phyloP scores from a whole-genome alignment of 2,329 filamentous ascomycete genomes.

The Coniochaeta sp. region DNA sequence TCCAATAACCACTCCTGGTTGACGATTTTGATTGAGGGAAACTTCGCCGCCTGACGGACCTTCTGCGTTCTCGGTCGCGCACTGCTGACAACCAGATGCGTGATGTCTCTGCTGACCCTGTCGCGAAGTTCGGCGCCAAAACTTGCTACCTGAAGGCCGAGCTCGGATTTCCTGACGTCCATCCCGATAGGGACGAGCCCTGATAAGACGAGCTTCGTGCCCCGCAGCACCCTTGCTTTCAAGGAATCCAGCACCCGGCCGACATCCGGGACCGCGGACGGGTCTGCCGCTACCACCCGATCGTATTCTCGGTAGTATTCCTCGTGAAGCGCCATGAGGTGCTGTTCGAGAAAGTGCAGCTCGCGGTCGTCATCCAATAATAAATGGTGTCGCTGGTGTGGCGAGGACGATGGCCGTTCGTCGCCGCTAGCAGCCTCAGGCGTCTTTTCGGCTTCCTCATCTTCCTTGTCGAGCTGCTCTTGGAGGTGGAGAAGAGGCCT shows the following conservation, averaged over 20 bases:
- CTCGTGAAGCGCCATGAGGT: constrained; percentile 67
- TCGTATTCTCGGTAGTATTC: constrained; percentile 83
- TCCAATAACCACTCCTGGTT: constrained; percentile 84
- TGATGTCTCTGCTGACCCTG: constrained; percentile 54
- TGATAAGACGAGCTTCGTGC: constrained; percentile 76
- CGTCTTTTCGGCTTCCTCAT: constrained; percentile 51
- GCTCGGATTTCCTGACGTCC: constrained; percentile 73
- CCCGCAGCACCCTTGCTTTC: constrained; percentile 68
- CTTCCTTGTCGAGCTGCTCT: constrained; percentile 80
- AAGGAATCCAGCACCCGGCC: constrained; percentile 76
- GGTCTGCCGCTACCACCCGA: constrained; percentile 34
- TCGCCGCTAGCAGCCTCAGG: constrained; percentile 24
- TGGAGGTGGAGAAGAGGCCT: constrained; percentile 88
- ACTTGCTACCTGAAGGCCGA: constrained; percentile 75
- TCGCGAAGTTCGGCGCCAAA: constrained; percentile 67
- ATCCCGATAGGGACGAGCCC: constrained; percentile 80
- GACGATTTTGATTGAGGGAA: constrained; percentile 80
- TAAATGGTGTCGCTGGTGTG: constrained; percentile 59
- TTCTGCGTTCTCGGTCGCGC: constrained; percentile 77
- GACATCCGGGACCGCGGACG: constrained; percentile 68
- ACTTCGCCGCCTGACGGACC: constrained; percentile 75
- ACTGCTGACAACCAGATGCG: constrained; percentile 66
- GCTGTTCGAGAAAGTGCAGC: constrained; percentile 66
- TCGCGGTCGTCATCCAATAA: constrained; percentile 85
- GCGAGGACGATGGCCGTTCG: constrained; percentile 17